phyloP scores from a whole-genome alignment of 352 stramenopile genomes.

The Aphanomyces cochlioides region DNA sequence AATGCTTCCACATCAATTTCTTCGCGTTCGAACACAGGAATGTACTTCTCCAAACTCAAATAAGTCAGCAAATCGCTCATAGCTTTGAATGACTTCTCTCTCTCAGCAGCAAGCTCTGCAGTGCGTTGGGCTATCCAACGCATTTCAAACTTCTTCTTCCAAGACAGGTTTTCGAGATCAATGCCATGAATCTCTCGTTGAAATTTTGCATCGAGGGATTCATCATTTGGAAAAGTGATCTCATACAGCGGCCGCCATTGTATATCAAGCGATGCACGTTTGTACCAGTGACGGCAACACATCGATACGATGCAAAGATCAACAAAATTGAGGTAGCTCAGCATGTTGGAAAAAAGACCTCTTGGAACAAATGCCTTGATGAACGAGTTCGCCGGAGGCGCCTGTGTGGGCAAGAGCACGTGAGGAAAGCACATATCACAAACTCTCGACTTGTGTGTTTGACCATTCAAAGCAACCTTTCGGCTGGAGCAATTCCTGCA shows the following conservation, averaged over 20 bases:
- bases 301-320: conserved; percentile 80
- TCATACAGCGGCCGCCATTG: conserved; percentile 84
- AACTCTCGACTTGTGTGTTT: conserved; percentile 82
- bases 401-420: conserved; percentile 57
- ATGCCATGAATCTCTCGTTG: conserved; percentile 82
- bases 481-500: conserved; percentile 81
- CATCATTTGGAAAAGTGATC: conserved; percentile 75
- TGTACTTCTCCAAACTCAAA: conserved; percentile 79
- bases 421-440: conserved; percentile 84
- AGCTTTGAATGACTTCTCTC: conserved; percentile 86
- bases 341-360: conserved; percentile 83
- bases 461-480: conserved; percentile 65
- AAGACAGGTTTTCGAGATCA: conserved; percentile 80
- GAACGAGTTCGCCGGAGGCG: conserved; percentile 76
- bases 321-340: conserved; percentile 84
- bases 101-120: conserved; percentile 72
- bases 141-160: conserved; percentile 81
- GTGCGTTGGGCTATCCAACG: conserved; percentile 76
- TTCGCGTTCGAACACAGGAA: conserved; percentile 79
- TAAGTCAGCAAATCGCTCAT: conserved; percentile 79
- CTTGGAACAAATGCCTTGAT: conserved; percentile 84
- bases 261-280: conserved; percentile 76
- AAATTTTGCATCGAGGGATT: conserved; percentile 78
- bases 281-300: conserved; percentile 85
- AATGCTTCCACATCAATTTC: conserved; percentile 86